A percentile compares a stretch with the other conserved stretches of the same genome.
Evolutionary conservation across 495 filamentous ascomycete genomes (phyloP).

Genomic region (Corynascus novoguineensis): DNA sequence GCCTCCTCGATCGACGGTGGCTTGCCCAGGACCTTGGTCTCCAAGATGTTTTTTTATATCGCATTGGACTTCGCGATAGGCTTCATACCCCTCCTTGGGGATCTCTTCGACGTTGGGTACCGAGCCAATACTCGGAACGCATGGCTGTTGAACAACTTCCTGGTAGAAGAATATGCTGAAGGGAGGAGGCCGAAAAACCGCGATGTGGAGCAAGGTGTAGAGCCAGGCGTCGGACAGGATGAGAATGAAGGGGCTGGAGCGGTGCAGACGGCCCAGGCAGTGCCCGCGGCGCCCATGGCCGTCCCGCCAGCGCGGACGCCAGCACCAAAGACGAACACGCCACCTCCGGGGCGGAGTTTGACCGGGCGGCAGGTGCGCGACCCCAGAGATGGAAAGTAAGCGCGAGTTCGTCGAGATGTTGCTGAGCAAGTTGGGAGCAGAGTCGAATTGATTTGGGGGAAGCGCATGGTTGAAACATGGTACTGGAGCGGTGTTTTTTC

Average conservation of each 20-base stretch:
- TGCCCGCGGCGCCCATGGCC: not conserved
- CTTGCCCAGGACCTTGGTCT: conserved; percentile 50
- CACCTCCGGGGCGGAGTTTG: conserved; percentile 8
- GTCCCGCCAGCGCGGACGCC: not conserved
- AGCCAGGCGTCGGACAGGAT: conserved; percentile 7
- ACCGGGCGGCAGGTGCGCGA: conserved; percentile 8
- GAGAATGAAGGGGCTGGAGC: no score
- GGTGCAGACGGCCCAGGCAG: not conserved
- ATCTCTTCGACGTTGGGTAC: conserved; percentile 61
- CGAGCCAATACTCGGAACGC: conserved; percentile 74
- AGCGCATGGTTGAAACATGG: not conserved
- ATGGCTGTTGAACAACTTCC: conserved; percentile 62
- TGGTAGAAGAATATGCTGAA: conserved; percentile 62
- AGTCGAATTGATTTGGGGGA: not conserved
- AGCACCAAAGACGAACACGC: not conserved
- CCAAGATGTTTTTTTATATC: conserved; percentile 74
- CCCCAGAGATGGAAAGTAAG: conserved; percentile 9
- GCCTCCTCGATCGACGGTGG: conserved; percentile 66
- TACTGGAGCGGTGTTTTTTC: not conserved
- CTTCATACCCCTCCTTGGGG: conserved; percentile 78
- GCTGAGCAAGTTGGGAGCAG: not conserved
- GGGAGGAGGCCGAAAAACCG: no score
- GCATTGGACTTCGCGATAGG: conserved; percentile 74
- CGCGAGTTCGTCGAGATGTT: not conserved
- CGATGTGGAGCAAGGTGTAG: conserved; percentile 14